These are phyloP conservation scores for Coniosporium tulheliwenetii DNA, from an alignment of 2,329 filamentous ascomycete genomes.

Conservation along the genomic window DNA sequence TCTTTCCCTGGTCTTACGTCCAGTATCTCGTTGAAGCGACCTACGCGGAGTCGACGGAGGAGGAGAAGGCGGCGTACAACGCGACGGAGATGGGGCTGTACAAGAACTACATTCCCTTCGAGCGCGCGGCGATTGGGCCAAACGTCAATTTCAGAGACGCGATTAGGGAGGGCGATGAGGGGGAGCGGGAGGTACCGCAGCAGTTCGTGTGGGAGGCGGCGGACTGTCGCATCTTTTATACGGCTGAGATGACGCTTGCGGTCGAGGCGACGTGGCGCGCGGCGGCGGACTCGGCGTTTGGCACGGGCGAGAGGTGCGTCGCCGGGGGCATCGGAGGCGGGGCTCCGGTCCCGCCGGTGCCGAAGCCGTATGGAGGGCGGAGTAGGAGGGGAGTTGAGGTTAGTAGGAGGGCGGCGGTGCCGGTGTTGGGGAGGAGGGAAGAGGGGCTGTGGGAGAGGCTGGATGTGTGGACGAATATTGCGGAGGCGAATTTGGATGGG, in stretches of 20 bases:
- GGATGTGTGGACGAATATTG: too few relatives aligned
- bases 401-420: too few relatives aligned
- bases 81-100: too few relatives aligned
- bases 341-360: too few relatives aligned
- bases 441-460: too few relatives aligned
- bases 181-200: conserved; percentile 20
- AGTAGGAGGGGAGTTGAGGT: too few relatives aligned
- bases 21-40: conserved; percentile 8
- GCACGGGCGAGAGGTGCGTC: too few relatives aligned
- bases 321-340: too few relatives aligned
- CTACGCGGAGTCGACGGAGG: conserved; percentile 6
- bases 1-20: conserved; percentile 11
- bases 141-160: conserved; percentile 15
- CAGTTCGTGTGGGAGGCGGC: conserved; percentile 33
- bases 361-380: too few relatives aligned
- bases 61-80: too few relatives aligned
- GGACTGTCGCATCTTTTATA: conserved; percentile 38
- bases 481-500: too few relatives aligned
- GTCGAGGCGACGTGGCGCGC: conserved; percentile 31
- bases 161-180: conserved; percentile 12
- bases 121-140: conserved; percentile 11
- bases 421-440: too few relatives aligned
- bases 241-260: conserved; percentile 30
- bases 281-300: conserved; percentile 6
- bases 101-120: conserved; percentile 2